phyloP scores from a whole-genome alignment of 2,329 filamentous ascomycete species.

The Fusarium euwallaceae region DNA sequence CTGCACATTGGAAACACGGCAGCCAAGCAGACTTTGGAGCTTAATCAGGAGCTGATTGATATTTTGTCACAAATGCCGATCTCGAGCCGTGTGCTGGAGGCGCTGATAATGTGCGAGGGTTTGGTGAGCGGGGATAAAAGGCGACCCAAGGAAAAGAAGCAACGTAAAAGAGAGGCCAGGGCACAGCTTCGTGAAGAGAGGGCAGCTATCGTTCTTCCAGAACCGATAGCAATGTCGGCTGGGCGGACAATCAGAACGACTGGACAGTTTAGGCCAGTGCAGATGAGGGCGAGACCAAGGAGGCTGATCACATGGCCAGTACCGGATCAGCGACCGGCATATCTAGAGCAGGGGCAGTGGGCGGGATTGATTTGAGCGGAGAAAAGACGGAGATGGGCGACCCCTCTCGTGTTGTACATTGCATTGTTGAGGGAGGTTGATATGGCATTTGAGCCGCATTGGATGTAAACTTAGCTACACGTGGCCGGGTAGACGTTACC shows the following conservation, averaged over 20 bases:
- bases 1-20: slow-evolving; percentile 44
- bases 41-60: slow-evolving; percentile 41
- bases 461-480: slow-evolving; percentile 29
- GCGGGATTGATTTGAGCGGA: slow-evolving; percentile 9
- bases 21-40: slow-evolving; percentile 31
- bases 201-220: background rate
- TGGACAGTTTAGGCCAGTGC: slow-evolving; percentile 15
- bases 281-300: slow-evolving; percentile 20
- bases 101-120: slow-evolving; percentile 22
- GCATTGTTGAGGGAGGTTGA: slow-evolving; percentile 3
- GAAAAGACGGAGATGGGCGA: slow-evolving; percentile 5
- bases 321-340: slow-evolving; percentile 27
- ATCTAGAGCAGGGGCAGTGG: slow-evolving; percentile 26
- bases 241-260: slow-evolving; percentile 22
- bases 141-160: background rate
- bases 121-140: slow-evolving; percentile 10
- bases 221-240: slow-evolving; percentile 10
- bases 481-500: slow-evolving; percentile 9
- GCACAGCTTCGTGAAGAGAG: slow-evolving; percentile 5
- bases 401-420: background rate
- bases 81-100: slow-evolving; percentile 9
- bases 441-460: slow-evolving; percentile 21
- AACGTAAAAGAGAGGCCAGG: background rate
- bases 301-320: slow-evolving; percentile 37
- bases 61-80: slow-evolving; percentile 18